Base-by-base conservation (phyloP, 1,284 basidiomycete genomes). In the Leccinum colubrinum region DNA sequence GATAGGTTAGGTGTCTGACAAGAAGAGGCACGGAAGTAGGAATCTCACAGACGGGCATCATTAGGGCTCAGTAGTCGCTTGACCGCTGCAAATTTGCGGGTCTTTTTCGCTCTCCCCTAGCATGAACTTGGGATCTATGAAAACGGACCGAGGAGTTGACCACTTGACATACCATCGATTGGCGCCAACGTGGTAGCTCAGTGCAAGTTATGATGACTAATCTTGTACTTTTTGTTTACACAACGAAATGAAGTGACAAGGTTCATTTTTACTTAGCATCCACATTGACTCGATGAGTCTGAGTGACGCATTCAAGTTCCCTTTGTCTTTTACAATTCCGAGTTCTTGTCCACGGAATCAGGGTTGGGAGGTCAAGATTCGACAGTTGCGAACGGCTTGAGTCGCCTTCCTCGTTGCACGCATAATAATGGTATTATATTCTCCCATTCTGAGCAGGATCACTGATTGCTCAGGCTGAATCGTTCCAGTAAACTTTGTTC, bases 11-110 rank as follows among this genome's bases (percentile, higher is more conserved):
- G 51, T 41, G 6, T 6, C 6, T 25, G 14, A 25, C 12, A 6
- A 6, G 11, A 35, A 25, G 12, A 33, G 52, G 37, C 33, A 58
- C 8, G 56, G 33, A 14, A 59, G 37, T n/a, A 51, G 65, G 20
- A 79, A 7, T 8, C 94, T 69, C 75, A 97, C 94, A 99, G 77
- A 68, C 97, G 83, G 64, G 93, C 92, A 76, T 99, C 97, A 70
- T 91, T 94, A 0, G 97, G 96, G 73, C 95, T 97, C 66, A 99
- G 80, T 83, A 99, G 85, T 14, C 97, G 91, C 79, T 99, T 99
- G 54, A 97, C 95, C 6, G 89, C 81, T 4, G 95, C 96, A 76
- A 98, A 98, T 77, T 98, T 98, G 76, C 95, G 86, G 1, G 95
- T 96, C 76, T 94, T 95, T 76, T 94, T 95, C 56, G 93, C 93